phyloP scores from a whole-genome alignment of 192 early-diverging fungal species.

The Coemansia sp. region DNA sequence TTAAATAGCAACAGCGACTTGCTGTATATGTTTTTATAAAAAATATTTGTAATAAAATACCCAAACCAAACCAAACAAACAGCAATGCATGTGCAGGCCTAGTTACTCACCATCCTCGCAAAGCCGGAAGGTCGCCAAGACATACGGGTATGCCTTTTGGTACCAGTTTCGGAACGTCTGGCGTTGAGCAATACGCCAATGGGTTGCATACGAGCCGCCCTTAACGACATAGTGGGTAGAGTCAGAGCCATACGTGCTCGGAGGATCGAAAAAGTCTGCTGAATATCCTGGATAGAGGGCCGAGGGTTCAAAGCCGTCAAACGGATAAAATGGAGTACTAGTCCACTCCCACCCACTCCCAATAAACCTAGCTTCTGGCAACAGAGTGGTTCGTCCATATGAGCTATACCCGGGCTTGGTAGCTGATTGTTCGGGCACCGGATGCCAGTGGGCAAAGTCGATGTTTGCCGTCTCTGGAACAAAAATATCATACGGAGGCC shows the following conservation, averaged over 20 bases:
- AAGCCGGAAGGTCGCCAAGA: conserved; percentile 74
- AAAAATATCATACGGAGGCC: conserved; percentile 23
- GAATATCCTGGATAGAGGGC: conserved; percentile 86
- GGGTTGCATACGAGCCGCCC: conserved; percentile 86
- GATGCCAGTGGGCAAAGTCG: conserved; percentile 68
- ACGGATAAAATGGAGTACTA: conserved; percentile 56
- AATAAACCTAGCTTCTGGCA: conserved; percentile 24
- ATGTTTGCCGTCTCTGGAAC: conserved; percentile 55
- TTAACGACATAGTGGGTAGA: conserved; percentile 75
- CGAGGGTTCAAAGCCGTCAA: conserved; percentile 61
- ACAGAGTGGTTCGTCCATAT: background rate
- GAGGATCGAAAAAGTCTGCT: conserved; percentile 82
- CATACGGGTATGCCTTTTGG: conserved; percentile 79
- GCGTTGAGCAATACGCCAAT: conserved; percentile 66
- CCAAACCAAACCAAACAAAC: too few species aligned
- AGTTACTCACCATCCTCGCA: conserved; percentile 22
- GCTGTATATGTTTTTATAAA: too few species aligned
- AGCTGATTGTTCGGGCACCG: conserved; percentile 19
- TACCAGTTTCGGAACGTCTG: conserved; percentile 88
- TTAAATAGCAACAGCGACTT: background rate
- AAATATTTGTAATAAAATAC: too few species aligned
- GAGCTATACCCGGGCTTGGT: background rate
- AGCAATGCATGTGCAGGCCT: too few species aligned
- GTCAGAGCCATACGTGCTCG: conserved; percentile 3
- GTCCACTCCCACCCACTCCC: conserved; percentile 84